Base-by-base conservation (phyloP, 257 asterid species). In the Fraxinus cuspidata region DNA sequence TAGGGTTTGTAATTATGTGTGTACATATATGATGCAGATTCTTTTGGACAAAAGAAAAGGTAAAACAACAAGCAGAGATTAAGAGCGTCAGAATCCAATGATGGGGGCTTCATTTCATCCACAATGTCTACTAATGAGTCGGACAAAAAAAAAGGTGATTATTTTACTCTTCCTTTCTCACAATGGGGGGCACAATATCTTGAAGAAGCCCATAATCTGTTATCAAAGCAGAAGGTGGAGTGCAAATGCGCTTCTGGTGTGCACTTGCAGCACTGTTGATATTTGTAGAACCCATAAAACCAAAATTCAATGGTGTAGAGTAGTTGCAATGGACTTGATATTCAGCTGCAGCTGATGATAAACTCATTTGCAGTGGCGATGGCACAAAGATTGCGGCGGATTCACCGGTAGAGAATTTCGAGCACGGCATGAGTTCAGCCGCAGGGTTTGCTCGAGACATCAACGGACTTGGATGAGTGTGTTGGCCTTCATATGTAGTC, bases 401-500 rank as follows among this genome's bases (percentile, higher is more conserved):
- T 1, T 65, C 19, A 15, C 7, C 63, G 5, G 69, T 15, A 3
- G 74, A n/a, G 73, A 68, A 51, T 28, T 42, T 58, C 28, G 83
- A 49, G 60, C 21, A 66, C 27, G 82, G 79, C 0, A 69, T 73
- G 6, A 69, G 78, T 11, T 4, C 23, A 5, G 63, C 34, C 8
- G 78, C 27, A 63, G 85, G 63, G 69, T 64, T 13, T 35, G 79
- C 75, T 3, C 90, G 88, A 0, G 79, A 77, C 81, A 77, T 78
- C 11, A 71, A 77, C 4, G 93, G 96, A 85, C 86, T 86, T 10
- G 87, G 91, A 75, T 92, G 97, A 1, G 78, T 91, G 86, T 92
- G 97, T 78, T 85, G 89, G 63, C 97, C 97, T 84, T 92, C 97
- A n/a, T 92, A 92, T 0, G 97, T 92, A 0, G 97, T 92, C 40